Percentiles rank a stretch among this genome's conserved stretches.
Evolutionary conservation across 176 grass and related monocot species (phyloP).

Genomic region (Echinochloa phyllopogon): DNA sequence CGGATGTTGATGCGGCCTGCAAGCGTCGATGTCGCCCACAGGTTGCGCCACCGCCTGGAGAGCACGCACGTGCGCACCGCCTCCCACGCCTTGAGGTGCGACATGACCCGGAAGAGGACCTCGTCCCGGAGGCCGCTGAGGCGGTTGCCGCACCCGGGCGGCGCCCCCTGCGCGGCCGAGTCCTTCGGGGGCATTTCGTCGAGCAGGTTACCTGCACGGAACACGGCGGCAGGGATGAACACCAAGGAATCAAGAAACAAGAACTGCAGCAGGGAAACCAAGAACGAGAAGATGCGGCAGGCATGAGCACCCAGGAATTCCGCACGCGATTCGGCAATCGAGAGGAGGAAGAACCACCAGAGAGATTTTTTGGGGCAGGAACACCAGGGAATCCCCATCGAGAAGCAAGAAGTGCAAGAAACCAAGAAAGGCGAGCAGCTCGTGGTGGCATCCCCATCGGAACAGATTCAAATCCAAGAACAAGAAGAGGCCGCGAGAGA

Average conservation of each 20-base stretch:
- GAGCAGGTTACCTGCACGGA: slow-evolving; percentile 30
- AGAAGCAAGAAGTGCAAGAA: background rate
- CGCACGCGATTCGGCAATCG: background rate
- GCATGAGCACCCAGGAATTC: too few species aligned
- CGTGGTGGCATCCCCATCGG: background rate
- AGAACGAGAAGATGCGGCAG: background rate
- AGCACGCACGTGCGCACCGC: slow-evolving; percentile 28
- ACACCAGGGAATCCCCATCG: background rate
- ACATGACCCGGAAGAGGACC: background rate
- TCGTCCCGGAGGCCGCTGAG: background rate
- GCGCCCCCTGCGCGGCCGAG: background rate
- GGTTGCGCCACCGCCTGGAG: slow-evolving; percentile 7
- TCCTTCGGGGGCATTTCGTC: slow-evolving; percentile 27
- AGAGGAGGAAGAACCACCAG: background rate
- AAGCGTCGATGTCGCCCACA: background rate
- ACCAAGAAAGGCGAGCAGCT: background rate
- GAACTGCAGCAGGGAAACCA: background rate
- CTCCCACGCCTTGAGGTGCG: slow-evolving; percentile 41
- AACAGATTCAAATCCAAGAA: background rate
- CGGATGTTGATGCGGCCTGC: slow-evolving; percentile 26
- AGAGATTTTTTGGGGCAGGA: background rate
- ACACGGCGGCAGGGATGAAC: background rate
- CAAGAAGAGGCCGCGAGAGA: background rate
- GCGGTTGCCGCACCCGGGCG: background rate
- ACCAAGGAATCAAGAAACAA: background rate